Conservation (phyloP, 225 moss, liverwort and hornwort species). For the Physcomitrium patens region DNA sequence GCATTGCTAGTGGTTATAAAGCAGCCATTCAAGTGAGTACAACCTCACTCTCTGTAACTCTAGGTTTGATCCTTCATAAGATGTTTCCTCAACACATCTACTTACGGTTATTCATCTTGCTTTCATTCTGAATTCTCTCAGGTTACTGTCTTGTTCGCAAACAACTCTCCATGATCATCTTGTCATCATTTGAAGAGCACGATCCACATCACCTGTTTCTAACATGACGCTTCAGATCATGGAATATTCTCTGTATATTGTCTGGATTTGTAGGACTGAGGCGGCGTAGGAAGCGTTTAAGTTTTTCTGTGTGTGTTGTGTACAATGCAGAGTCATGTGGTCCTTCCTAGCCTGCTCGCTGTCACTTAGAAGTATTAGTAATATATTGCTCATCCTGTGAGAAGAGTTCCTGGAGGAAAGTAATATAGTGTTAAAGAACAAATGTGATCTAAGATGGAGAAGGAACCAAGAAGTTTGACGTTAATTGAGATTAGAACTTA, state of each 20-base stretch:
- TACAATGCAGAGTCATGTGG: no score
- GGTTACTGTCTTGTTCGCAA: neutral
- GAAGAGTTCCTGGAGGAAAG: no score
- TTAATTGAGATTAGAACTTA: no score
- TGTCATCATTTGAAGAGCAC: neutral
- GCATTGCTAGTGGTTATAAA: conserved; percentile 50
- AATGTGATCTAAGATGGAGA: no score
- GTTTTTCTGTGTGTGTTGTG: neutral
- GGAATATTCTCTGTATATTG: neutral
- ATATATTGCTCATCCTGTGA: no score
- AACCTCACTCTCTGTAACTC: neutral
- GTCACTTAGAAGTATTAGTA: no score
- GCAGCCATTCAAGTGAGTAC: conserved; percentile 54
- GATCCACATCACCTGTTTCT: neutral
- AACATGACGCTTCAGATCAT: neutral
- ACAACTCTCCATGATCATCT: neutral
- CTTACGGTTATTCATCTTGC: no score
- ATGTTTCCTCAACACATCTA: no score
- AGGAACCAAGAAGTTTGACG: no score
- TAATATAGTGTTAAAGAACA: no score
- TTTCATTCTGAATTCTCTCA: neutral
- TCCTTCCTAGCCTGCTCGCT: no score
- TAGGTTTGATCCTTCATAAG: no score
- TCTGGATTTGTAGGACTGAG: neutral
- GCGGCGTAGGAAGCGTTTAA: neutral